These are phyloP conservation scores for Salix exigua DNA, from an alignment of 345 rosid genomes.

Conservation along the genomic window DNA sequence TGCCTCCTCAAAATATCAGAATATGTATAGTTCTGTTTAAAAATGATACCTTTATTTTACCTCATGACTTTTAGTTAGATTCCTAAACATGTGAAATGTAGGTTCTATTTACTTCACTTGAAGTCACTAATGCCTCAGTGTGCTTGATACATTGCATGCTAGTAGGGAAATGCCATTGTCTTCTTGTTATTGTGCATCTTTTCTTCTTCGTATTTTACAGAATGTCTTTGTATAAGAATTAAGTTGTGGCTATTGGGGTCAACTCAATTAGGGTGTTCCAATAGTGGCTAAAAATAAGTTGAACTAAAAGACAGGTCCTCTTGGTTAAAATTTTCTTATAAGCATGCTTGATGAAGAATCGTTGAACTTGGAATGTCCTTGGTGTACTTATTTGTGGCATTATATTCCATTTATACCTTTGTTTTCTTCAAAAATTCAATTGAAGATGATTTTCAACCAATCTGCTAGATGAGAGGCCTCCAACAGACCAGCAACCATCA, in stretches of 20 bases:
- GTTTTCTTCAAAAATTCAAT: conserved; percentile 10
- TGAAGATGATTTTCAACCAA: not conserved
- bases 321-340: not conserved
- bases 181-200: not conserved
- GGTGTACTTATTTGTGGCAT: conserved; percentile 1
- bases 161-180: not conserved
- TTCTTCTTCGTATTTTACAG: not conserved
- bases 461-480: conserved; percentile 53
- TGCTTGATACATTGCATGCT: not conserved
- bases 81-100: not conserved
- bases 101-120: not conserved
- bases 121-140: not conserved
- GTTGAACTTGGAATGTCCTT: conserved; percentile 4
- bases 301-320: not conserved
- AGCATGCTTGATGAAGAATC: not conserved
- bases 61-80: not conserved
- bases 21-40: too few species aligned
- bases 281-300: not conserved
- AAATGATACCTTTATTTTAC: not conserved
- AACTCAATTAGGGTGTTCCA: not conserved
- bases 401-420: not conserved
- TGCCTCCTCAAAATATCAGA: too few species aligned
- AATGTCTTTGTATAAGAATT: not conserved
- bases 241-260: not conserved
- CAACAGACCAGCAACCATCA: conserved; percentile 46